Base-by-base conservation (phyloP, 1,284 basidiomycete genomes). In the Melampsora americana region DNA sequence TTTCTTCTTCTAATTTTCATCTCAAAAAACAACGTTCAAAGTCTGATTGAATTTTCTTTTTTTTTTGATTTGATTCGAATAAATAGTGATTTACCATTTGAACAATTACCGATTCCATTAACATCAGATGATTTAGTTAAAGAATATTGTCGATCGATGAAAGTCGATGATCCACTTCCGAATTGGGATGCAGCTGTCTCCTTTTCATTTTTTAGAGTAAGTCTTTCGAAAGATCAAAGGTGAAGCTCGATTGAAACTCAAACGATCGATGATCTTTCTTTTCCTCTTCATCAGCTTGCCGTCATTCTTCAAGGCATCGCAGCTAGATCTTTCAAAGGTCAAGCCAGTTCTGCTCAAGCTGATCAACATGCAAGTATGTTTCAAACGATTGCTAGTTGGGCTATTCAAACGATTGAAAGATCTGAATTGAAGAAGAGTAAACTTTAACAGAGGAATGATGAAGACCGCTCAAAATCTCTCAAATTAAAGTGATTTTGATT, bases 281-380 rank as follows among this genome's bases (percentile, higher is more conserved):
- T n/a, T n/a, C n/a, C n/a, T 59, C 53, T 66, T 11, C 67, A 30
- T 67, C 78, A 93, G 90, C 84, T 92, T 50, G 88, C 92, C 0
- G 88, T 98, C 77, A 97, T 97, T 79, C 85, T 88, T 0, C 95
- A 98, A 84, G 95, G 95, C 2, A 95, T 98, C 77, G 92, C 94
- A 0, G 95, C 95, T 5, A 88, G 95, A 18, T 88, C 88, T 68
- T 91, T 92, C 0, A 86, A 89, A 64, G 88, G 92, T 9, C 93
- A 95, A 84, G 93, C 93, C 0, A 92, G 89, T 80, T 92, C 90
- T 0, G 93, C 92, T 78, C 84, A 85, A 50, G 92, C 92, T 1
- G 84, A 85, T 53, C 79, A 87, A 32, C 87, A 90, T 77, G 84
- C 83, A 2, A 80, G 83, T 7, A 81, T 86, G 14, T 92, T 93